Evolutionary conservation across 257 asterid genomes (phyloP), one percentile per base, ranked within the genome.

Genomic region (Solanum bulbocastanum): DNA sequence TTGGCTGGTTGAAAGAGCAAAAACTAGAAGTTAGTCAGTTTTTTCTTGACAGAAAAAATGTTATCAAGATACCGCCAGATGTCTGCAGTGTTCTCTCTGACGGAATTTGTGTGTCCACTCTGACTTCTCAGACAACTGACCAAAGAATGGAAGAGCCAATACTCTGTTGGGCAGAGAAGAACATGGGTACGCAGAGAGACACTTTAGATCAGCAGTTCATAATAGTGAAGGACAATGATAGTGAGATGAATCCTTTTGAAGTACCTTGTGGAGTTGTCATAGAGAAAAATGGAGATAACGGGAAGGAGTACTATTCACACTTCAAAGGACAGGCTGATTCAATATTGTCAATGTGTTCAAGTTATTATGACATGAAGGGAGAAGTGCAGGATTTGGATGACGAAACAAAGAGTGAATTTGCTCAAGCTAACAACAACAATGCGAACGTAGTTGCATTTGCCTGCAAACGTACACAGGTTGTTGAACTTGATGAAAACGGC

Each of bases 371-470:
- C 83, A 20, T 37, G 49, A 23, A 37, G 4, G 83, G 83, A 5
- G 16, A 74, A 22, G 32, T 74, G 11, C 33, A 22, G 83, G 33
- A 39, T 39, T 74, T 37, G 52, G 83, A 74, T 74, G 52, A 74
- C 49, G 3, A 22, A 37, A 74, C 52, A 22, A 74, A 22, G 52
- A 37, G 52, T 37, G 52, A 74, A 18, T 10, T 78, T 82, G 69
- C 37, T 56, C 72, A 81, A 13, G 91, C 90, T 42, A 11, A 44
- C 32, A 69, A 44, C n/a, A 69, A 84, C 74, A 85, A 58, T 22
- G 83, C 52, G 22, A 72, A 76, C n/a, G 89, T 75, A 56, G 83
- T 90, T 33, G 92, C 92, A 42, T 92, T 35, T 46, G 91, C 94
- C 37, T 85, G 68, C 40, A 87, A 58, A 75, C 15, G 8, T 7